These are phyloP conservation scores for Talaromyces sp. DNA, from an alignment of 2,329 filamentous ascomycete species.

Conservation along the genomic window DNA sequence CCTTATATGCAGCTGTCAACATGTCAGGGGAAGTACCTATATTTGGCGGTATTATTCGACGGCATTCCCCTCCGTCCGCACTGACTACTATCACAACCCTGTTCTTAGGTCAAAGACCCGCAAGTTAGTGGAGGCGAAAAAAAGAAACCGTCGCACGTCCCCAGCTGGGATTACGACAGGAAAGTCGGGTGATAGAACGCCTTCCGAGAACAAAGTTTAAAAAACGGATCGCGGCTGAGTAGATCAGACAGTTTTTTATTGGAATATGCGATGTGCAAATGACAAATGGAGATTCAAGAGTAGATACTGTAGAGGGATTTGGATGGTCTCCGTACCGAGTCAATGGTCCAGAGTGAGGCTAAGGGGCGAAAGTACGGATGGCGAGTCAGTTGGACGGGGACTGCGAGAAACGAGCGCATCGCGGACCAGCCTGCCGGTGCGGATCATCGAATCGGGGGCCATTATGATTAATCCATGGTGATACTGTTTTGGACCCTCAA, in stretches of 20 bases:
- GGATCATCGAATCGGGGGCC: slow-evolving; percentile 6
- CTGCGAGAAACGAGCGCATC: neutral
- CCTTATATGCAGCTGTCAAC: too few relatives aligned
- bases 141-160: slow-evolving; percentile 6
- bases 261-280: too few relatives aligned
- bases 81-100: neutral
- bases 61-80: too few relatives aligned
- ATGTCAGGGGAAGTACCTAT: too few relatives aligned
- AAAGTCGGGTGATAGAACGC: slow-evolving; percentile 8
- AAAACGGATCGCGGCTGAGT: too few relatives aligned
- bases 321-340: too few relatives aligned
- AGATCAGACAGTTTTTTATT: too few relatives aligned
- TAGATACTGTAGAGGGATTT: too few relatives aligned
- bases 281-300: too few relatives aligned
- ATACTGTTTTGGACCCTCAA: neutral
- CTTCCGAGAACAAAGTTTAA: neutral
- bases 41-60: too few relatives aligned
- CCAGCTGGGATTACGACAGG: slow-evolving; percentile 9
- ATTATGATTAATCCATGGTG: slow-evolving; percentile 1
- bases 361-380: too few relatives aligned
- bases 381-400: neutral
- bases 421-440: slow-evolving; percentile 6
- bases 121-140: neutral
- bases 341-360: too few relatives aligned
- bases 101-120: neutral